Percentiles rank a stretch among this genome's conserved stretches.
Evolutionary conservation across 2,329 filamentous ascomycete species (phyloP).

Genomic region (Colletotrichum phormii): DNA sequence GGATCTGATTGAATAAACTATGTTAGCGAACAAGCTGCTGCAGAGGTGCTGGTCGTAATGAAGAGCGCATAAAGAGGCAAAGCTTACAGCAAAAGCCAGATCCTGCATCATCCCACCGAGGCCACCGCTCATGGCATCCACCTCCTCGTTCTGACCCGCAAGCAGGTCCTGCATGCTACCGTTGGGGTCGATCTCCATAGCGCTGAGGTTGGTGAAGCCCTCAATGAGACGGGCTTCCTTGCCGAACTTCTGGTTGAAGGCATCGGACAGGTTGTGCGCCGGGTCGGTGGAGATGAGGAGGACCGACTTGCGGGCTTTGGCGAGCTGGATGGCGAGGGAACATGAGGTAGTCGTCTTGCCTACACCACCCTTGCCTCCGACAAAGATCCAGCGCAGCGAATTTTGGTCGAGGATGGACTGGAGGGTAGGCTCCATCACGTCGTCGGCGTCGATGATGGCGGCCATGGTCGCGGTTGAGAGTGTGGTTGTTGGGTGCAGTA

Average conservation of each 20-base stretch:
- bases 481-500: neutral
- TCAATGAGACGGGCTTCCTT: slow-evolving; percentile 95
- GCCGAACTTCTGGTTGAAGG: slow-evolving; percentile 98
- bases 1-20: slow-evolving; percentile 73
- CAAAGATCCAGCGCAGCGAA: slow-evolving; percentile 97
- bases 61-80: neutral
- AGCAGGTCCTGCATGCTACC: slow-evolving; percentile 96
- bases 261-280: slow-evolving; percentile 97
- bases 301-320: slow-evolving; percentile 93
- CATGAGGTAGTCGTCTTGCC: slow-evolving; percentile 99
- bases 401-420: slow-evolving; percentile 96
- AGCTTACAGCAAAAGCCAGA: slow-evolving; percentile 87
- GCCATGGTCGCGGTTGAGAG: slow-evolving; percentile 45
- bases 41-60: neutral
- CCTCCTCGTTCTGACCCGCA: slow-evolving; percentile 75
- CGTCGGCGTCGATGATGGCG: slow-evolving; percentile 73
- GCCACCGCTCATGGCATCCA: slow-evolving; percentile 76
- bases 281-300: slow-evolving; percentile 98
- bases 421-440: slow-evolving; percentile 85
- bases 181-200: slow-evolving; percentile 99
- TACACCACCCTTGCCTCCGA: slow-evolving; percentile 97
- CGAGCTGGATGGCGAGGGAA: slow-evolving; percentile 97
- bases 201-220: slow-evolving; percentile 92
- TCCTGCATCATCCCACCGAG: slow-evolving; percentile 99
- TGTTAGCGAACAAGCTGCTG: neutral